phyloP scores from a whole-genome alignment of 1,139 yeast species.

The Candida dubliniensis region DNA sequence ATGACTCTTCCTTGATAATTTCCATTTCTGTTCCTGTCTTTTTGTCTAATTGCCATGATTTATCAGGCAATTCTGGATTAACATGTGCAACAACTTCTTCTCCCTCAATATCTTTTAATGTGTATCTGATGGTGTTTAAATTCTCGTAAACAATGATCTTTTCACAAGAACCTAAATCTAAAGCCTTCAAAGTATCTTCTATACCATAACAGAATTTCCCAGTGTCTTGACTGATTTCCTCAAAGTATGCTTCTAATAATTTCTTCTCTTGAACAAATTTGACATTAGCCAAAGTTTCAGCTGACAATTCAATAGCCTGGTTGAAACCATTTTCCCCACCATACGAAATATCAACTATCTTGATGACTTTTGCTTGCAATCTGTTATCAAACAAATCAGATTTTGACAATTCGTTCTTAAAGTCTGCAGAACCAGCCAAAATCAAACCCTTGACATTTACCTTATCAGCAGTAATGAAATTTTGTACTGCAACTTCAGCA shows the following conservation, averaged over 20 bases:
- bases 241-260: conserved; percentile 85
- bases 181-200: conserved; percentile 91
- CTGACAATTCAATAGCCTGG: conserved; percentile 96
- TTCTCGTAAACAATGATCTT: conserved; percentile 89
- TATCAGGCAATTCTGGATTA: conserved; percentile 69
- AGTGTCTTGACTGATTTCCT: conserved; percentile 94
- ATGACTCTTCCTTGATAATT: conserved; percentile 72
- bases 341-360: conserved; percentile 93
- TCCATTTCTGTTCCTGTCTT: conserved; percentile 90
- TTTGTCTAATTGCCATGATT: conserved; percentile 76
- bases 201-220: conserved; percentile 98
- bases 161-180: conserved; percentile 95
- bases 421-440: conserved; percentile 98
- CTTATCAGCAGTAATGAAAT: conserved; percentile 89
- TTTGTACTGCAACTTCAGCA: conserved; percentile 97
- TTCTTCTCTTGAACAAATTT: conserved; percentile 98
- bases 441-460: conserved; percentile 92
- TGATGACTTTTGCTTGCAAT: conserved; percentile 81
- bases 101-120: conserved; percentile 82
- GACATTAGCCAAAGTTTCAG: conserved; percentile 94
- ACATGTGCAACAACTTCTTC: conserved; percentile 73
- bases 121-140: conserved; percentile 79
- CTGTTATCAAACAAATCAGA: conserved; percentile 92
- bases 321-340: conserved; percentile 99
- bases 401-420: conserved; percentile 88